Percentiles rank a stretch among this genome's conserved stretches.
These are phyloP conservation scores for Stemphylium beticola DNA, from an alignment of 2,329 filamentous ascomycete species.

Conservation along the genomic window DNA sequence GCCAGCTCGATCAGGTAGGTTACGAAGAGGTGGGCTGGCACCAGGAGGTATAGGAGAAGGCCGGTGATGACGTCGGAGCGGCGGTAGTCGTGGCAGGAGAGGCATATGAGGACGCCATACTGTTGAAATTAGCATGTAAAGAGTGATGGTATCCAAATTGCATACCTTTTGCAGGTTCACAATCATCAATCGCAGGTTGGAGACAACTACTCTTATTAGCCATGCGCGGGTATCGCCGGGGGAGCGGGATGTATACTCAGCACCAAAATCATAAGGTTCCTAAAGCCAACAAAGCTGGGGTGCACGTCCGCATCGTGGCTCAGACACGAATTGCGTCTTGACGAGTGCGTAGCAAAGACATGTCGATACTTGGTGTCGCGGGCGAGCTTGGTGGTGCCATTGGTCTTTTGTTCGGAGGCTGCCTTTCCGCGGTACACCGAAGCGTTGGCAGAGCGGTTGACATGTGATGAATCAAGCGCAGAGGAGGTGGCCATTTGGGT, in stretches of 20 bases:
- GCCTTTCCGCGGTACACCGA: slow-evolving; percentile 35
- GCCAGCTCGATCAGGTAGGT: slow-evolving; percentile 88
- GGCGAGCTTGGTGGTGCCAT: slow-evolving; percentile 25
- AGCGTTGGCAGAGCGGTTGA: slow-evolving; percentile 30
- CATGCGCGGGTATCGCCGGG: not conserved
- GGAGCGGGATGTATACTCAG: slow-evolving; percentile 64
- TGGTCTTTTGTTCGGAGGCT: slow-evolving; percentile 19
- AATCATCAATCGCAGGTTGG: slow-evolving; percentile 91
- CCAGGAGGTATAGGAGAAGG: slow-evolving; percentile 79
- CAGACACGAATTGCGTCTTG: slow-evolving; percentile 75
- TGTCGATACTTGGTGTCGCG: slow-evolving; percentile 78
- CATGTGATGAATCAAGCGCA: slow-evolving; percentile 26
- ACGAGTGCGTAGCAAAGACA: slow-evolving; percentile 83
- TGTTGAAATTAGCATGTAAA: slow-evolving; percentile 46
- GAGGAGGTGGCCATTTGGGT: slow-evolving; percentile 32
- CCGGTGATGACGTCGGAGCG: slow-evolving; percentile 78
- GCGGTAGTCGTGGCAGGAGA: slow-evolving; percentile 87
- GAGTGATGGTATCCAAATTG: slow-evolving; percentile 10
- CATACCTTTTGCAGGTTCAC: slow-evolving; percentile 92
- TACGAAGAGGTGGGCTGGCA: slow-evolving; percentile 87
- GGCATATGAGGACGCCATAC: slow-evolving; percentile 94
- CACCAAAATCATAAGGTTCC: slow-evolving; percentile 95
- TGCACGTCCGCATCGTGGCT: slow-evolving; percentile 78
- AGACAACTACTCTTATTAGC: slow-evolving; percentile 69
- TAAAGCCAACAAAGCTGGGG: slow-evolving; percentile 90